phyloP scores from a whole-genome alignment of 225 moss, liverwort and hornwort species.

The Takakia lepidozioides region DNA sequence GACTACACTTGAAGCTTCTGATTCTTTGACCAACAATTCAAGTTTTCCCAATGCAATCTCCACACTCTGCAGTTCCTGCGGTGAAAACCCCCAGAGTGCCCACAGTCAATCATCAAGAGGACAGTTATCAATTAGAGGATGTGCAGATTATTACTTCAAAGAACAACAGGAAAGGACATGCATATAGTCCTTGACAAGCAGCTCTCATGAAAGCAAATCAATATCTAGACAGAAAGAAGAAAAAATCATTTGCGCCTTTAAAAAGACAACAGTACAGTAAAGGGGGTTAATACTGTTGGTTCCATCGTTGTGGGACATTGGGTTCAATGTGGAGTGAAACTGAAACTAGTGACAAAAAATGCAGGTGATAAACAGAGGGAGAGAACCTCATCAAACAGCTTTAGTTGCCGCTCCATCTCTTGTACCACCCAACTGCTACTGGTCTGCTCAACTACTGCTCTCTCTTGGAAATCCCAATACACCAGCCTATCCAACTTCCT shows the following conservation, averaged over 20 bases:
- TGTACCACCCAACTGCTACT: conserved; percentile 23
- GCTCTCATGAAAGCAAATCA: too few species aligned
- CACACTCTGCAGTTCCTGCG: conserved; percentile 56
- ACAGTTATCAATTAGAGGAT: too few species aligned
- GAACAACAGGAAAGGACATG: too few species aligned
- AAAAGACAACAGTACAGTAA: too few species aligned
- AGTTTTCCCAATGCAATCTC: conserved; percentile 41
- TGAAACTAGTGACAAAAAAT: too few species aligned
- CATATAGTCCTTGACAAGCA: too few species aligned
- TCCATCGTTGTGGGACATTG: too few species aligned
- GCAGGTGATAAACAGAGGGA: conserved; percentile 2
- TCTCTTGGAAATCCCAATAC: conserved; percentile 8
- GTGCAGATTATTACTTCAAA: too few species aligned
- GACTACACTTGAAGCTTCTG: conserved; percentile 30
- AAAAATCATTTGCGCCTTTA: too few species aligned
- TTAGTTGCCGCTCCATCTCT: conserved; percentile 55
- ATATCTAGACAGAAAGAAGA: too few species aligned
- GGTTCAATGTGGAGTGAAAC: too few species aligned
- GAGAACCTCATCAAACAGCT: conserved; percentile 43
- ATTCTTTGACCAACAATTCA: conserved; percentile 44
- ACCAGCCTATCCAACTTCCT: conserved; percentile 9
- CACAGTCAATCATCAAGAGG: conserved; percentile 4
- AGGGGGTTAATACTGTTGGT: too few species aligned
- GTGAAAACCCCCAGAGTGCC: conserved; percentile 15
- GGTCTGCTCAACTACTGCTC: conserved; percentile 14